Base-by-base conservation (phyloP, 2,329 filamentous ascomycete species). In the Esteya vermicola region DNA sequence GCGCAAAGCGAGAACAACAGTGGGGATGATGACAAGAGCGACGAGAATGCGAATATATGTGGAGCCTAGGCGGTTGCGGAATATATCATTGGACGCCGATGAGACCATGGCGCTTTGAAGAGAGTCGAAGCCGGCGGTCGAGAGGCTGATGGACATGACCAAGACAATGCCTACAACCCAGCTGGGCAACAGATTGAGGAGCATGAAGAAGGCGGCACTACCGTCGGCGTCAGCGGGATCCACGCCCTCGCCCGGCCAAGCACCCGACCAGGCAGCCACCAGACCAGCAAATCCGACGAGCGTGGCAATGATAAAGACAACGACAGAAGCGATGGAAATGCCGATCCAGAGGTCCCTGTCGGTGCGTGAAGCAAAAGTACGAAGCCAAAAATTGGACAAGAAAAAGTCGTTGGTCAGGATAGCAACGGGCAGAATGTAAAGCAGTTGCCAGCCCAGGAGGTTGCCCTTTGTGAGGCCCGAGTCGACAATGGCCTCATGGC, bases 391-490 rank as follows among this genome's bases (percentile, higher is more conserved):
- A 48, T 75, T 80, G 25, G 81, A 85, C 33, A 91, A 65, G 64
- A 91, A 91, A 65, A 91, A 88, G 63, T 88, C 78, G 61, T 89
- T 91, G 43, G 83, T 88, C 41, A 88, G 54, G 47, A 91, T 72
- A 33, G 84, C 84, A 6, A 91, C 71, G 0, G 85, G 82, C 2
- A 91, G 68, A 48, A 91, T 89, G 61, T 89, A 91, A 27, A 91
- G 64, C 13, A 91, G 71, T 58, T 91, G 84, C 82, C 85, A 91
- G 41, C 85, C 85, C 1, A 91, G 67, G 3, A 85, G 67, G 42
- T 63, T 81, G 6, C 78, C 51, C 33, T 85, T 65, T n/a, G 80
- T 71, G 21, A 85, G 69, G 9, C 76, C 76, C 0, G 82, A 86
- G 6, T 72, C 61, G 1, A 73, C 72, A 50, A 91, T 75, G 12